Evolutionary conservation across 2,329 filamentous ascomycete genomes (phyloP).

Genomic region (Nemania sp.): DNA sequence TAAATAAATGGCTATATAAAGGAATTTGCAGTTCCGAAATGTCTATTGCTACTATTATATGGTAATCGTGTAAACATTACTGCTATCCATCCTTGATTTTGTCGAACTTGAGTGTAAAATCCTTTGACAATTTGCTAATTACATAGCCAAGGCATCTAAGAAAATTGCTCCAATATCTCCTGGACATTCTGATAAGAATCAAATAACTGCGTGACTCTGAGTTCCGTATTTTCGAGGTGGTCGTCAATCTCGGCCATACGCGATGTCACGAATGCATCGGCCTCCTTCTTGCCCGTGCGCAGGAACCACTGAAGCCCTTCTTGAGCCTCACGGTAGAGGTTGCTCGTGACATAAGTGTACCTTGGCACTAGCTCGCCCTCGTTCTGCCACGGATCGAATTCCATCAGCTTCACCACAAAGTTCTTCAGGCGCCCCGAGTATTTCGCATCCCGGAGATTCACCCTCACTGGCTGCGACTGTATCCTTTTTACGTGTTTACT

Average conservation of each 20-base stretch:
- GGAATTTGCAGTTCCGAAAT: background rate
- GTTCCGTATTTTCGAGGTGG: slow-evolving; percentile 17
- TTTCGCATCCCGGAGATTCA: slow-evolving; percentile 35
- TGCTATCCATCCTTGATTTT: background rate
- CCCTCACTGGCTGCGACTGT: slow-evolving; percentile 16
- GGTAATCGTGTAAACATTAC: too few species aligned
- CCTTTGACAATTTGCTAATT: background rate
- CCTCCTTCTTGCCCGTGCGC: slow-evolving; percentile 18
- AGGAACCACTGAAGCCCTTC: slow-evolving; percentile 28
- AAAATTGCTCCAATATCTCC: slow-evolving; percentile 32
- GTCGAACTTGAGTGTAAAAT: background rate
- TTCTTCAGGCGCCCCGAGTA: slow-evolving; percentile 45
- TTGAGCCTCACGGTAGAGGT: slow-evolving; percentile 34
- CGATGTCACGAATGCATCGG: slow-evolving; percentile 20
- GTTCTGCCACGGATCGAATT: slow-evolving; percentile 41
- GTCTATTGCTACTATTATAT: background rate
- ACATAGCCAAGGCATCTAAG: background rate
- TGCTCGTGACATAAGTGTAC: slow-evolving; percentile 38
- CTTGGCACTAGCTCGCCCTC: background rate
- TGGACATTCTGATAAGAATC: slow-evolving; percentile 31
- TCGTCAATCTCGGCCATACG: slow-evolving; percentile 34
- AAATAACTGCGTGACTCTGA: background rate
- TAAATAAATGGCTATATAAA: too few species aligned
- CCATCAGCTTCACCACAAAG: slow-evolving; percentile 46
- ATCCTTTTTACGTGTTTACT: slow-evolving; percentile 37